Conservation (phyloP, 805 yeast species). For the Teunomyces atbi region DNA sequence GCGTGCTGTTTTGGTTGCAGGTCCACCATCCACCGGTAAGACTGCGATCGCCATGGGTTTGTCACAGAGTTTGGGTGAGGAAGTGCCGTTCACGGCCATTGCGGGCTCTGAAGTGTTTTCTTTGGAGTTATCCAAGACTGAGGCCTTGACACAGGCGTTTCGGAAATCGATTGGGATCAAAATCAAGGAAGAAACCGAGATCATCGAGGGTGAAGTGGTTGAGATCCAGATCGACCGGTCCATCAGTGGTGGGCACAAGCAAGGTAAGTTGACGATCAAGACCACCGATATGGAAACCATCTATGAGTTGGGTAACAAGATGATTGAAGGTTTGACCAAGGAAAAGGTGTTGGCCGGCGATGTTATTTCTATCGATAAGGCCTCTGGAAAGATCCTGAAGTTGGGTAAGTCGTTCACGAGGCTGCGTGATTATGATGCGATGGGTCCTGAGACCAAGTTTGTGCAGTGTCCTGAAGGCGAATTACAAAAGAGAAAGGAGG, state of each 20-base stretch:
- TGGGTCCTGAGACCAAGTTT: constrained; percentile 97
- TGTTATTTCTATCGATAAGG: constrained; percentile 91
- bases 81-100: constrained; percentile 92
- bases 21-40: constrained; percentile 98
- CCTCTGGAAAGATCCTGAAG: constrained; percentile 90
- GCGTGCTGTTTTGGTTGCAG: constrained; percentile 91
- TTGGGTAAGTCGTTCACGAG: constrained; percentile 95
- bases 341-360: constrained; percentile 98
- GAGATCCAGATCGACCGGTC: constrained; percentile 94
- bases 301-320: constrained; percentile 89
- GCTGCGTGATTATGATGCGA: constrained; percentile 96
- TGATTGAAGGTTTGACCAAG: constrained; percentile 90
- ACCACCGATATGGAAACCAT: constrained; percentile 99
- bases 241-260: constrained; percentile 96
- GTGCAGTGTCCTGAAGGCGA: constrained; percentile 99
- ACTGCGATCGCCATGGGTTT: constrained; percentile 97
- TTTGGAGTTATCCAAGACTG: constrained; percentile 90
- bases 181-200: constrained; percentile 95
- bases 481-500: constrained; percentile 91
- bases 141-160: constrained; percentile 93
- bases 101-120: constrained; percentile 94
- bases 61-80: constrained; percentile 66
- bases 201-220: constrained; percentile 98
- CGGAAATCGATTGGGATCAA: constrained; percentile 93
- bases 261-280: constrained; percentile 94